These are phyloP conservation scores for Arthrobotrys pseudoclavata DNA, from an alignment of 2,329 filamentous ascomycete species.

Conservation along the genomic window DNA sequence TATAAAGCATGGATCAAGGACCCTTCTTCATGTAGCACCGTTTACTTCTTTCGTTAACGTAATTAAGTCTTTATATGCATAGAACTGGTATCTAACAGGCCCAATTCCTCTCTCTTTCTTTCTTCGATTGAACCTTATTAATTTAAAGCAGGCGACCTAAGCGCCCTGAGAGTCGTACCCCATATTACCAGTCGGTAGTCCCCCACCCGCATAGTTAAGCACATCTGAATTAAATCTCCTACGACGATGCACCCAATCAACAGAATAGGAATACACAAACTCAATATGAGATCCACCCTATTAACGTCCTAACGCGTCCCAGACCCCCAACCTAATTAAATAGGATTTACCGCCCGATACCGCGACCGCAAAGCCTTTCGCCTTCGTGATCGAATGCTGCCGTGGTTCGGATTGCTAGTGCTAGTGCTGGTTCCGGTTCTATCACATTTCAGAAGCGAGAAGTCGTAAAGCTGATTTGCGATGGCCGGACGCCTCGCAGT, in stretches of 20 bases:
- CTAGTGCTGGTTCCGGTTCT: neutral
- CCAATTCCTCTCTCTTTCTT: neutral
- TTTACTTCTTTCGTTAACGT: constrained; percentile 34
- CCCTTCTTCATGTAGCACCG: constrained; percentile 12
- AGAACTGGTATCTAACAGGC: neutral
- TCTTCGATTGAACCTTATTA: neutral
- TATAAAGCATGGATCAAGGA: constrained; percentile 34
- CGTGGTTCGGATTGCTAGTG: neutral
- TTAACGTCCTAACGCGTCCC: neutral
- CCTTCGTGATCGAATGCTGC: neutral
- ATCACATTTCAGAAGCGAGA: neutral
- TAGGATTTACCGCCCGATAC: neutral
- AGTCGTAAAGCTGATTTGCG: neutral
- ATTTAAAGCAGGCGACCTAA: constrained; percentile 12
- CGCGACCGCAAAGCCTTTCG: neutral
- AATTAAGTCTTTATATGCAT: constrained; percentile 8
- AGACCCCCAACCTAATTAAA: constrained; percentile 22
- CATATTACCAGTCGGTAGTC: neutral
- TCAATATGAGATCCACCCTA: neutral
- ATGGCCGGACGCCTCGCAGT: neutral
- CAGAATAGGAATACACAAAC: constrained; percentile 16
- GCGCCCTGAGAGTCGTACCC: constrained; percentile 7
- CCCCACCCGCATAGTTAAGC: neutral
- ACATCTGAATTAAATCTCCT: constrained; percentile 6
- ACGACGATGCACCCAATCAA: constrained; percentile 18